These are phyloP conservation scores for Eleusine indica DNA, from an alignment of 176 grass and related monocot genomes.

Conservation along the genomic window DNA sequence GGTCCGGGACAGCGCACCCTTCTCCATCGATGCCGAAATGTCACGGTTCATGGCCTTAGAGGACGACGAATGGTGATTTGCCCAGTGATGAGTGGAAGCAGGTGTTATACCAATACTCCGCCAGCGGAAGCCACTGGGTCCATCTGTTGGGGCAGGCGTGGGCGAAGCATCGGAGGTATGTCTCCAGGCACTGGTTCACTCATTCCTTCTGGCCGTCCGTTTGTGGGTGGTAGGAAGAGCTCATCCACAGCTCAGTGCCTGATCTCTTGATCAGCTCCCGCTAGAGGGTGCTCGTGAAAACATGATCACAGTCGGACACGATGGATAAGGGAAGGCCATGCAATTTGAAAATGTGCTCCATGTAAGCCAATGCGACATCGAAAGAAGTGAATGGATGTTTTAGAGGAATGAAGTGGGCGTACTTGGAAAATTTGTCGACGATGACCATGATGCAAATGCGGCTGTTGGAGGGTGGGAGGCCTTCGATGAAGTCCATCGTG, in stretches of 20 bases:
- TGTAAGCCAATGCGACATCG: not conserved
- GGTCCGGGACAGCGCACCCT: too few relatives aligned
- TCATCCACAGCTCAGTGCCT: not conserved
- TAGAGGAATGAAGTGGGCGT: not conserved
- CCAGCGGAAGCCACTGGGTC: too few relatives aligned
- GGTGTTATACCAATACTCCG: too few relatives aligned
- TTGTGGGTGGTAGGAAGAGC: too few relatives aligned
- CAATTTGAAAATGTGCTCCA: not conserved
- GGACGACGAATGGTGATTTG: too few relatives aligned
- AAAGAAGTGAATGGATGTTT: not conserved
- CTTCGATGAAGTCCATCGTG: not conserved
- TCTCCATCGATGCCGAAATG: too few relatives aligned
- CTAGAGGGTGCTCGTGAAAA: not conserved
- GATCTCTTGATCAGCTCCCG: not conserved
- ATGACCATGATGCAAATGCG: not conserved
- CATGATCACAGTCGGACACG: not conserved
- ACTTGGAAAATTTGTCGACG: not conserved
- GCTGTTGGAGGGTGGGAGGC: not conserved
- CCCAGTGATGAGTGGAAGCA: too few relatives aligned
- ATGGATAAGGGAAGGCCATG: not conserved
- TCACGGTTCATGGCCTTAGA: too few relatives aligned
- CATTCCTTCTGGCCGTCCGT: too few relatives aligned
- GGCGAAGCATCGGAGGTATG: too few relatives aligned
- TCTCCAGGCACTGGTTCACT: too few relatives aligned
- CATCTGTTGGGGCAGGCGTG: too few relatives aligned